Conservation (phyloP, 2,329 filamentous ascomycete genomes). For the Colletotrichum noveboracense region DNA sequence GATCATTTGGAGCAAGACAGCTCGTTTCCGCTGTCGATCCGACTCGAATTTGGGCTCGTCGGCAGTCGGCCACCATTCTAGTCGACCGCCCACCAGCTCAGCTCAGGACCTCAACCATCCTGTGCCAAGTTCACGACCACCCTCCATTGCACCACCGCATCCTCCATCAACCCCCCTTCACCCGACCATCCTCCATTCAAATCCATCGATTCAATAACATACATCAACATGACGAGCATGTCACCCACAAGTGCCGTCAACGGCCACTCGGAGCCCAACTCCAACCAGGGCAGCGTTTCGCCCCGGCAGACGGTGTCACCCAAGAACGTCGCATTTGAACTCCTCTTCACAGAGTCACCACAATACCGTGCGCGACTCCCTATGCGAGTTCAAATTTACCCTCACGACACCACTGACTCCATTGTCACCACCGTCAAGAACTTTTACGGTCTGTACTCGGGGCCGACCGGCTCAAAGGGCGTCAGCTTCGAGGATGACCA, state of each 20-base stretch:
- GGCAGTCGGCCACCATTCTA: slow-evolving; percentile 28
- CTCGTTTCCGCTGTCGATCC: not conserved
- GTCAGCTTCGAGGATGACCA: slow-evolving; percentile 94
- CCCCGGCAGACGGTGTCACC: slow-evolving; percentile 55
- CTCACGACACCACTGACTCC: slow-evolving; percentile 95
- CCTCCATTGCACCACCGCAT: slow-evolving; percentile 19
- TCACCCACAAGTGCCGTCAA: slow-evolving; percentile 45
- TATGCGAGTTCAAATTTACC: slow-evolving; percentile 90
- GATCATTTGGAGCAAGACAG: not conserved
- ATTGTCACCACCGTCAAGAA: slow-evolving; percentile 99
- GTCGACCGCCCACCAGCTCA: slow-evolving; percentile 1
- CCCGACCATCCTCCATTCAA: slow-evolving; percentile 29
- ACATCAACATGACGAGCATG: slow-evolving; percentile 49
- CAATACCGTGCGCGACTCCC: slow-evolving; percentile 77
- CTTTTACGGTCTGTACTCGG: slow-evolving; percentile 95
- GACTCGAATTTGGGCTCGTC: slow-evolving; percentile 13
- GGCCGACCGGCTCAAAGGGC: slow-evolving; percentile 71
- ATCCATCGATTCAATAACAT: slow-evolving; percentile 27
- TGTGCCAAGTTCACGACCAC: slow-evolving; percentile 8
- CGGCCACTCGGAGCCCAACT: slow-evolving; percentile 38
- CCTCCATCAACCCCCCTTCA: slow-evolving; percentile 20
- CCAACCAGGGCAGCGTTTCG: slow-evolving; percentile 49
- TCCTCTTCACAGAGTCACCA: slow-evolving; percentile 71
- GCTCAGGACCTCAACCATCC: slow-evolving; percentile 9
- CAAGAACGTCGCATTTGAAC: slow-evolving; percentile 82